Base-by-base conservation (phyloP, 768 basidiomycete genomes). In the Suillus brevipes region DNA sequence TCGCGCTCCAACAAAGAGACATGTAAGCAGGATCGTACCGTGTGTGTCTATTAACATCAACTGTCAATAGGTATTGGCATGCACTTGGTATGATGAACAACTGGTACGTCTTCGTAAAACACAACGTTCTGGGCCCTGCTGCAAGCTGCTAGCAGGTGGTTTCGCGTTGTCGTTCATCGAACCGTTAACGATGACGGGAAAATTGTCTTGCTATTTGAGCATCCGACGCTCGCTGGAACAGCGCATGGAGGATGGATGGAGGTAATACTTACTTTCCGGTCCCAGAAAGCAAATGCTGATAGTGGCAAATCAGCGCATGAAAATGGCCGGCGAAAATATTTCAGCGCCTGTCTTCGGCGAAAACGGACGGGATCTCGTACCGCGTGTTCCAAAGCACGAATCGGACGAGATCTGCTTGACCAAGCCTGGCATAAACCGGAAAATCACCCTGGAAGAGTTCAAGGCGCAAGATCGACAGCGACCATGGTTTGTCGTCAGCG, bases 71-170 rank as follows among this genome's bases (percentile, higher is more conserved):
- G 70, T 77, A 83, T 64, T 83, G 82, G 82, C 86, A 84, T 70
- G 80, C 82, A n/a, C 82, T 83, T 16, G 80, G 81, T 14, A 87
- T 87, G 87, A 83, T 88, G 84, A 87, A 88, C 64, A 84, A 83
- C 60, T 78, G 70, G 74, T 74, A 34, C 47, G 74, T 70, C 9
- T 25, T 52, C 8, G 42, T 43, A 36, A 37, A 52, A 31, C 9
- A 37, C 28, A 4, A 20, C 28, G 7, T 55, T 63, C 20, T 55
- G 31, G 36, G 4, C 16, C n/a, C 56, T 61, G 55, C 62, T 36
- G 28, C 42, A 25, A 38, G 36, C 62, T 56, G 7, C 53, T 67
- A 57, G 55, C 64, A 83, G 83, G 81, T 87, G 85, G 85, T 89
- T 87, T 70, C 75, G 85, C 45, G 82, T 88, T 42, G 82, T 79